Base-by-base conservation (phyloP, 768 basidiomycete species). In the Gloeopeniophorella convolvens region DNA sequence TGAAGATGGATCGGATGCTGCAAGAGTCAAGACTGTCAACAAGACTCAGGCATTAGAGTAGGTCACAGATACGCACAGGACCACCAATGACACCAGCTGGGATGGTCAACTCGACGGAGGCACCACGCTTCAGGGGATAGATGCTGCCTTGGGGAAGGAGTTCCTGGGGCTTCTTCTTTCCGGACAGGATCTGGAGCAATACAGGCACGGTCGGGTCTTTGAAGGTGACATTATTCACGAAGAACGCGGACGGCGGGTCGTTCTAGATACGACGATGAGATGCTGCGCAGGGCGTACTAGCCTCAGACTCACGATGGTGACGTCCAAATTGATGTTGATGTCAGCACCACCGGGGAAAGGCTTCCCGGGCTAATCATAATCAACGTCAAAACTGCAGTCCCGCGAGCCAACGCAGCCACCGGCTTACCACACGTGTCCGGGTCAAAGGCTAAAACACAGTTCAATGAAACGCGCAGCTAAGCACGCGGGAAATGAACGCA, bases 271-370 rank as follows among this genome's bases (percentile, higher is more conserved):
- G 13, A 3, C 1, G 11, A n/a, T n/a, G n/a, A n/a, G n/a, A n/a
- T n/a, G n/a, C n/a, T n/a, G n/a, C n/a, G n/a, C n/a, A n/a, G n/a
- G 66, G 68, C 41, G 57, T 67, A 15, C 50, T 45, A 64, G 48
- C n/a, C n/a, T n/a, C n/a, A n/a, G n/a, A n/a, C 65, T 64, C n/a
- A 53, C 48, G 1, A 24, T 10, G 0, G 6, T 5, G 10, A 36
- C 41, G 1, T 15, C 4, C 5, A 53, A n/a, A 11, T 42, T 30
- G 27, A 56, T 45, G 4, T 26, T 18, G 33, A 51, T 37, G 51
- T 44, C 46, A 16, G 54, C 56, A 11, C 56, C 56, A 10, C 53
- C 53, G 11, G 53, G 44, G 18, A 12, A 27, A 6, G 53, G 21
- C 5, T n/a, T 11, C 4, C 56, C 56, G 34, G 56, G 56, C 56